Base-by-base conservation (phyloP, 495 filamentous ascomycete genomes). In the Xylaria sp. region DNA sequence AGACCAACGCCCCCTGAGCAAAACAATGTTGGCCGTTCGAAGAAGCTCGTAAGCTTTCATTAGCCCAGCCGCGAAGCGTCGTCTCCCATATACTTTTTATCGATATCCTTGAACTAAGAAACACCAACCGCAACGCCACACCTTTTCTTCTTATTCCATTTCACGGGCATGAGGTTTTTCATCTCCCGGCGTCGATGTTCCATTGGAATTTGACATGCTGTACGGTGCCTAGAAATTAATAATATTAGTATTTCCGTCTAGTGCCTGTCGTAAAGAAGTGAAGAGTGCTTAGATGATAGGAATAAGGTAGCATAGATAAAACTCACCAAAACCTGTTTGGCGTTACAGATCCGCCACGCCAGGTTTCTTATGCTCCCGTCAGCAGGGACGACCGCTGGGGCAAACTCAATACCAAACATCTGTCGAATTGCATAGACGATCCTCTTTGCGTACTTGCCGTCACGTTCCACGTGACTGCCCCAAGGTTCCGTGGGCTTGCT, bases 341-440 rank as follows among this genome's bases (percentile, higher is more conserved):
- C 97, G 79, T 95, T 96, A 79, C 92, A 97, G 70, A 99, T 93
- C 74, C 96, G 88, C 97, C 96, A 98, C 33, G 95, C 93, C 53
- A 99, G 84, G 76, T 97, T 97, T 76, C 85, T 88, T 35, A 98
- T 93, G 74, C 90, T 96, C 7, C 97, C 95, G 85, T 99, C 96
- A 1, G 94, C 93, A 68, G 91, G 90, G 52, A 99, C 96, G 15
- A 99, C 97, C 61, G 93, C 93, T 3, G 94, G 91, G 8, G 97
- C 93, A 72, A 99, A 91, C 80, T 99, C 97, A 70, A 99, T 91
- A 66, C 96, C 97, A 77, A 99, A 99, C 95, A 97, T 98, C 81
- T 97, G 93, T 68, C 92, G 92, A 46, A 98, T 93, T 12, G 97
- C 96, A 82, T 95, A 98, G 0, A 98, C 93, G 40, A 98, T 89